phyloP scores from a whole-genome alignment of 1,284 basidiomycete species.

The Microstroma glucosiphilum region DNA sequence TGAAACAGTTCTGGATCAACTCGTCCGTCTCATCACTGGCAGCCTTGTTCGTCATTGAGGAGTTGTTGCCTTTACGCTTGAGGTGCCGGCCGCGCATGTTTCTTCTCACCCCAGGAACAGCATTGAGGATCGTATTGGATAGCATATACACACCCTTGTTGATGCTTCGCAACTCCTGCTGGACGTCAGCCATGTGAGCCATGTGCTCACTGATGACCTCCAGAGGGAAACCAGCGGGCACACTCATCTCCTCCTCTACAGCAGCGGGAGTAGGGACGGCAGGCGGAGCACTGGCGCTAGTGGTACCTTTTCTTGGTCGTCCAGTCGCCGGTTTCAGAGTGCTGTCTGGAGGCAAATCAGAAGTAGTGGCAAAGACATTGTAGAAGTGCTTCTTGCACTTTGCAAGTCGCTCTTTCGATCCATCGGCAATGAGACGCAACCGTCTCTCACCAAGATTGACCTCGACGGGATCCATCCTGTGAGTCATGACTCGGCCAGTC shows the following conservation, averaged over 20 bases:
- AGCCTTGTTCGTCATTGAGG: not conserved
- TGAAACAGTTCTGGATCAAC: conserved; percentile 88
- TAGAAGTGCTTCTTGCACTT: conserved; percentile 72
- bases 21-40: conserved; percentile 55
- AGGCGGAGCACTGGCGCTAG: not conserved
- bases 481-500: conserved; percentile 75
- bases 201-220: conserved; percentile 73
- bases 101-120: conserved; percentile 36
- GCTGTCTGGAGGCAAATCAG: not conserved
- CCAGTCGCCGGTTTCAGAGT: conserved; percentile 9
- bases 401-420: conserved; percentile 68
- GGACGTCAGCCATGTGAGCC: conserved; percentile 83
- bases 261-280: conserved; percentile 1
- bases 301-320: not conserved
- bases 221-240: conserved; percentile 44
- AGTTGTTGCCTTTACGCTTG: conserved; percentile 9
- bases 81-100: conserved; percentile 17
- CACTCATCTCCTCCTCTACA: conserved; percentile 15
- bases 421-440: conserved; percentile 56
- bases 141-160: conserved; percentile 79
- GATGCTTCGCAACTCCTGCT: conserved; percentile 84
- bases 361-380: conserved; percentile 25
- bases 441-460: conserved; percentile 45
- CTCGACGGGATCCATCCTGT: conserved; percentile 38
- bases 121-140: conserved; percentile 86